A percentile compares a stretch with the other conserved stretches of the same genome.
These are phyloP conservation scores for Drechslerella dactyloides DNA, from an alignment of 2,329 filamentous ascomycete genomes.

Conservation along the genomic window DNA sequence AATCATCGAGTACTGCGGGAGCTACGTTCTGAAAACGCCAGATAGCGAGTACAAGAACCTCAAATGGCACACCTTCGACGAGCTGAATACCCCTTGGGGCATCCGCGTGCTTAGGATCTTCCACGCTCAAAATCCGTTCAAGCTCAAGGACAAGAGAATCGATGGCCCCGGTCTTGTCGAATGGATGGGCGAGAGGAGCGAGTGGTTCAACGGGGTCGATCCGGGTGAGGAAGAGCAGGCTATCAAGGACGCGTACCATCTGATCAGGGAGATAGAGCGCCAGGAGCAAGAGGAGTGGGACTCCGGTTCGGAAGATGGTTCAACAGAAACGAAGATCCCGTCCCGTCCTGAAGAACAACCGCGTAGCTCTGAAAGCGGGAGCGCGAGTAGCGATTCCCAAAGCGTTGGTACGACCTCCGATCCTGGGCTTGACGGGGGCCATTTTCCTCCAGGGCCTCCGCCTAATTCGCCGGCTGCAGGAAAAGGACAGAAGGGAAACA, in stretches of 20 bases:
- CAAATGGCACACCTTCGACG: conserved; percentile 30
- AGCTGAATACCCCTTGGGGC: conserved; percentile 38
- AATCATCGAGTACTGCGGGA: conserved; percentile 23
- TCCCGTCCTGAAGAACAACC: too few species aligned
- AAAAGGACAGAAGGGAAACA: too few species aligned
- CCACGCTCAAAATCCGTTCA: conserved; percentile 19
- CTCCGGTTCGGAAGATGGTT: too few species aligned
- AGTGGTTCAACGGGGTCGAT: conserved; percentile 39
- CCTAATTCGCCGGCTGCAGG: too few species aligned
- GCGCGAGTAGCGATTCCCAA: too few species aligned
- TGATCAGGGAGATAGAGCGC: neutral
- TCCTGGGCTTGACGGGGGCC: too few species aligned
- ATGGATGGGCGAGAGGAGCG: conserved; percentile 14
- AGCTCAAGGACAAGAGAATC: conserved; percentile 33
- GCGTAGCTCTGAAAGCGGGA: too few species aligned
- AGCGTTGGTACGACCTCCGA: too few species aligned
- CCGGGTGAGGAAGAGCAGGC: conserved; percentile 15
- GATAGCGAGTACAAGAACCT: neutral
- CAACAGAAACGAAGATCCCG: too few species aligned
- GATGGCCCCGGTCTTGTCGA: conserved; percentile 13
- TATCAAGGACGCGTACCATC: conserved; percentile 2
- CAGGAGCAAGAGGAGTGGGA: too few species aligned
- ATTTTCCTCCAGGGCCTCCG: too few species aligned
- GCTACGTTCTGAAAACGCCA: conserved; percentile 12
- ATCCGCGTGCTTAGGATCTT: conserved; percentile 25